phyloP scores from a whole-genome alignment of 805 yeast species.

The Zygosaccharomyces pseudorouxii region DNA sequence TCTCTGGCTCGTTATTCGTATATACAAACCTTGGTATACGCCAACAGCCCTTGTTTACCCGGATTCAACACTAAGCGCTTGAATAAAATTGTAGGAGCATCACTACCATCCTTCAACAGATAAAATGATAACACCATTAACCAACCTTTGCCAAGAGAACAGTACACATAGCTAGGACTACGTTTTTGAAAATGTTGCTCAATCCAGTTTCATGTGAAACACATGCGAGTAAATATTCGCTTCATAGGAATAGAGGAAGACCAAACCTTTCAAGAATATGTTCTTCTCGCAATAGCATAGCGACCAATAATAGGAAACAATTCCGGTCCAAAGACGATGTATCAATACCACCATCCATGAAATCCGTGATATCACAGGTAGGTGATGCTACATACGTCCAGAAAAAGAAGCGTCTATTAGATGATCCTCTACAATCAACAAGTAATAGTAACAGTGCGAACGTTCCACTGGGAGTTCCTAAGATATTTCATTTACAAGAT shows the following conservation, averaged over 20 bases:
- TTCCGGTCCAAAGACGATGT: background rate
- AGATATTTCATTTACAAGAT: constrained; percentile 13
- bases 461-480: constrained; percentile 5
- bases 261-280: background rate
- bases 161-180: background rate
- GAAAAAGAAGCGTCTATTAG: constrained; percentile 4
- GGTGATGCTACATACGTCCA: constrained; percentile 2
- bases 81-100: too few species aligned
- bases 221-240: background rate
- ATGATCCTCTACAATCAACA: background rate
- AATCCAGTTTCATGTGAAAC: constrained; percentile 2
- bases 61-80: too few species aligned
- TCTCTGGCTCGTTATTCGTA: too few species aligned
- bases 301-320: background rate
- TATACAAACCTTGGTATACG: too few species aligned
- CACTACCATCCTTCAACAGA: too few species aligned
- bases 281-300: background rate
- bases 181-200: background rate
- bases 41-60: too few species aligned
- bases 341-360: constrained; percentile 25
- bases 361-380: constrained; percentile 26
- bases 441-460: background rate
- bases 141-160: background rate
- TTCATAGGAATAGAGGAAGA: constrained; percentile 1
- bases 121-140: too few species aligned